Evolutionary conservation across 495 filamentous ascomycete genomes (phyloP), one percentile per base, ranked within the genome.

Genomic region (Aspergillus campestris): DNA sequence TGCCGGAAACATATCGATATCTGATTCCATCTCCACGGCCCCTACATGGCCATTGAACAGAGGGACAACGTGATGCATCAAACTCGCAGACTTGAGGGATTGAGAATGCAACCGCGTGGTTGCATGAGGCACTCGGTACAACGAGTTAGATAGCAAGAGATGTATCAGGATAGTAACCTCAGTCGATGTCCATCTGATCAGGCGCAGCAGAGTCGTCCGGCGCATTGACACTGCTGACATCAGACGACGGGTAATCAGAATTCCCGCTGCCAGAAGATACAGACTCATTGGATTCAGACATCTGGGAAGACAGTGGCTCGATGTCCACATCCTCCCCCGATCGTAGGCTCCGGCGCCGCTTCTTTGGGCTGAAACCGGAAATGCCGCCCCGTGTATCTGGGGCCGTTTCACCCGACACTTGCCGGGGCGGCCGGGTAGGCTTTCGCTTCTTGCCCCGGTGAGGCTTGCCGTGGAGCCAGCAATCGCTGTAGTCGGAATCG

Each of bases 401-500:
- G 12, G 30, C 35, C 30, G 36, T 38, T 28, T 38, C 47, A 1
- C 38, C 38, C 6, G 40, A 29, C 2, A 31, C 30, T 3, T 30
- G 30, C 6, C 44, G 45, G n/a, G 38, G 34, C 0, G 9, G 29
- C 18, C 12, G 14, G 35, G 34, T 33, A n/a, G 63, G 42, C 48
- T 70, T 72, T 44, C 69, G 57, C 38, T 73, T 73, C 42, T 54
- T 59, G 28, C 69, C 69, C 54, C 58, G 57, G 8, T 48, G 59
- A 18, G 39, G 49, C 7, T 15, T 41, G 3, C 41, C 1, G 6
- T 29, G 35, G 6, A 32, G 12, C 13, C 34, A 49, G 8, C 42
- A 27, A 29, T 40, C 40, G 14, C 18, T 51, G 34, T 35, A 48
- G 39, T 58, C 52, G 1, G 53, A 47, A 14, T 66, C 48, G 30